phyloP scores from a whole-genome alignment of 1,284 basidiomycete genomes.

The Sanghuangporus weigelae region DNA sequence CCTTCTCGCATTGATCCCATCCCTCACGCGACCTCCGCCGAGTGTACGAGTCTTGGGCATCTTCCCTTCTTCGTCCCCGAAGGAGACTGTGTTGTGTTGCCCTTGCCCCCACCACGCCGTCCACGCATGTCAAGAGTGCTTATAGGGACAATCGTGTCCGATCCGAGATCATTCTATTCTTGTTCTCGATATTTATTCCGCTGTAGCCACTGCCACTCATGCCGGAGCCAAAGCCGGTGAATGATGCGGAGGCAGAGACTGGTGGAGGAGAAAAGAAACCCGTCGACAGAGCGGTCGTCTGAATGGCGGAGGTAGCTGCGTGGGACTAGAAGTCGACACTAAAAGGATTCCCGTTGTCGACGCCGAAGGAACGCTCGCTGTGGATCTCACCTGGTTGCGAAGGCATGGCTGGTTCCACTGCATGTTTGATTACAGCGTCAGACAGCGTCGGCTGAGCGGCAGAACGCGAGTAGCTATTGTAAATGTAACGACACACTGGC shows the following conservation, averaged over 20 bases:
- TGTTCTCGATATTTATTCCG: constrained; percentile 22
- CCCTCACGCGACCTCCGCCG: constrained; percentile 62
- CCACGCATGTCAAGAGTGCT: constrained; percentile 37
- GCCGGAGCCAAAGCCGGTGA: constrained; percentile 4
- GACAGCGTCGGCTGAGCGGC: constrained; percentile 20
- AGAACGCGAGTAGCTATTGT: constrained; percentile 61
- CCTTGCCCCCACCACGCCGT: constrained; percentile 20
- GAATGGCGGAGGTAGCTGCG: not conserved
- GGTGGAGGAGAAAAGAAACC: constrained; percentile 28
- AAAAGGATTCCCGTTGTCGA: not conserved
- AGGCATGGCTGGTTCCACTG: constrained; percentile 17
- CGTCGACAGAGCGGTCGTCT: not conserved
- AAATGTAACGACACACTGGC: too few relatives aligned
- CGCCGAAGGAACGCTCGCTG: not conserved
- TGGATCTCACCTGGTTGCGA: constrained; percentile 38
- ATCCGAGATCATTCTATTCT: constrained; percentile 20
- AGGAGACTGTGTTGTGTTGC: constrained; percentile 42
- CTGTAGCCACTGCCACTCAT: constrained; percentile 6
- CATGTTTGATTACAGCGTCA: constrained; percentile 17
- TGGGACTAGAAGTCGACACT: not conserved
- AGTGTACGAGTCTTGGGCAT: constrained; percentile 54
- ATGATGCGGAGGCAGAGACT: not conserved
- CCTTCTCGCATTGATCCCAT: constrained; percentile 40
- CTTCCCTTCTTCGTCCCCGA: constrained; percentile 39
- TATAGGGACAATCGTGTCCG: constrained; percentile 51